These are phyloP conservation scores for Xylaria sp. DNA, from an alignment of 2,329 filamentous ascomycete genomes.

Conservation along the genomic window DNA sequence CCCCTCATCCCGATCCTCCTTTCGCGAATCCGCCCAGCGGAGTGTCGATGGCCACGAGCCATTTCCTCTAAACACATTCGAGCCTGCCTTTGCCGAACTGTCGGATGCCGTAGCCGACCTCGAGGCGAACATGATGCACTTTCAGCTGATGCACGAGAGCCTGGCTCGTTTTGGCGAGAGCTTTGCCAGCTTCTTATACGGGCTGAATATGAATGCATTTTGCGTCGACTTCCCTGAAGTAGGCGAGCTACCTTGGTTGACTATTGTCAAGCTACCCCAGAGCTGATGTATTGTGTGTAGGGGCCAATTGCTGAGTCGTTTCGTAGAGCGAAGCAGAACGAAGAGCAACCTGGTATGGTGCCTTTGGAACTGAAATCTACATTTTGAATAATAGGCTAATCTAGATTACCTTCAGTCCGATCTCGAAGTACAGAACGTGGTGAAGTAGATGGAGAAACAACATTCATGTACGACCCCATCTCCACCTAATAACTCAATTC, in stretches of 20 bases:
- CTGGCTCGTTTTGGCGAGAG: conserved; percentile 93
- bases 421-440: conserved; percentile 48
- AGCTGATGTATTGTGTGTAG: conserved; percentile 55
- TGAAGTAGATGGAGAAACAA: conserved; percentile 74
- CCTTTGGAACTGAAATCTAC: conserved; percentile 7
- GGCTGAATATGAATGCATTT: conserved; percentile 98
- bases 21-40: conserved; percentile 78
- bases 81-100: conserved; percentile 92
- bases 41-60: conserved; percentile 63
- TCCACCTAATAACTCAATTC: conserved; percentile 34
- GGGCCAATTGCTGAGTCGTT: conserved; percentile 88
- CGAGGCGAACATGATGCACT: conserved; percentile 96
- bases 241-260: not conserved
- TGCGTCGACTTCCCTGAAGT: conserved; percentile 98
- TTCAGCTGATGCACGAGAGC: conserved; percentile 97
- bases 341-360: conserved; percentile 43
- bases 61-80: conserved; percentile 82
- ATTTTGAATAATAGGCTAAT: conserved; percentile 19
- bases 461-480: conserved; percentile 76
- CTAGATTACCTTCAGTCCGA: conserved; percentile 32
- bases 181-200: conserved; percentile 95
- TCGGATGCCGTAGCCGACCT: conserved; percentile 94
- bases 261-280: not conserved
- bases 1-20: conserved; percentile 87
- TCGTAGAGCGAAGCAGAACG: conserved; percentile 69